Evolutionary conservation across 805 yeast genomes (phyloP), one percentile per base, ranked within the genome.

Genomic region (Lipomyces japonicus): DNA sequence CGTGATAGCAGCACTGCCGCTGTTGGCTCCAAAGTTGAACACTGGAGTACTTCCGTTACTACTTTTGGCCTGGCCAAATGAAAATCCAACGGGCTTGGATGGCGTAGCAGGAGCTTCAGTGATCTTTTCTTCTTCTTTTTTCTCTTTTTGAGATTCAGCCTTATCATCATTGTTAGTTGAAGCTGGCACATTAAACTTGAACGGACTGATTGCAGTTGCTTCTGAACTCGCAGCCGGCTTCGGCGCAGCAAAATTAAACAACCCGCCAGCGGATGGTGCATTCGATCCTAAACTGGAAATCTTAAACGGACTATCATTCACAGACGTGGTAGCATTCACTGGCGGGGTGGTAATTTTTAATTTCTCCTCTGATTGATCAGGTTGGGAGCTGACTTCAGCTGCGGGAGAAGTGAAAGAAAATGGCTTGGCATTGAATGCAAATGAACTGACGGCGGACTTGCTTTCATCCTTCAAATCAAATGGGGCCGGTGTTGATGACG

Each of bases 121-220:
- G 10, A 16, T 16, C 19, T 35, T 16, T 18, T n/a, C n/a, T 6
- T 25, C 40, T 22, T 21, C 23, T 16, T 44, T 26, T 12, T 37
- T 38, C n/a, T 35, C 45, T 6, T 46, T 40, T 16, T 24, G 22
- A 18, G 42, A 38, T 5, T 10, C 21, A 9, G 23, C 39, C n/a
- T 24, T 24, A 5, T 26, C 18, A 39, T 18, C 50, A 30, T 16
- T 44, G 18, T 39, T 28, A 25, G 50, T 3, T 4, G 52, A 14
- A 7, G 53, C 56, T 19, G 53, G 34, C 23, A 50, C 50, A 26
- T 50, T 53, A 26, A 53, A 53, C 26, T 53, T 50, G 44, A 53
- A 53, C 25, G 53, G 46, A 21, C 42, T 28, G 12, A 44, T 22
- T 7, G 16, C 25, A 5, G 41, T 31, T 14, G 42, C 31, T 14